A percentile compares a stretch with the other conserved stretches of the same genome.
Conservation (phyloP, 2,329 filamentous ascomycete genomes). For the Penicillium decumbens region DNA sequence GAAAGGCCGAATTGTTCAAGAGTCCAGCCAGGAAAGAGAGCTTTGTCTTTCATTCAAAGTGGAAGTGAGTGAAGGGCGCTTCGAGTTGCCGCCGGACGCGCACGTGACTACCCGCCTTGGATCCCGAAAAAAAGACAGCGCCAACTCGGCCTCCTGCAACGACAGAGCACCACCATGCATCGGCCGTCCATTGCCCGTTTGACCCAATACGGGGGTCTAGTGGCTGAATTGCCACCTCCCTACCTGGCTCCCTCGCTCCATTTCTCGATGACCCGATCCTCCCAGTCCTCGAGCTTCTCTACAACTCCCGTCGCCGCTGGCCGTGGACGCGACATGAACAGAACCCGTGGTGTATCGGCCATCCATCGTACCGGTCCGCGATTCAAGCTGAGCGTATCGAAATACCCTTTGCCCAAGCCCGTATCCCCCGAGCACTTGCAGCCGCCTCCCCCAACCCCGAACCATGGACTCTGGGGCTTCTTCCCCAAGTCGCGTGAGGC, state of each 20-base stretch:
- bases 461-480: slow-evolving; percentile 91
- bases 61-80: background rate
- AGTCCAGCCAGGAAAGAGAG: background rate
- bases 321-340: slow-evolving; percentile 68
- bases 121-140: slow-evolving; percentile 20
- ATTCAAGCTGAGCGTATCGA: slow-evolving; percentile 68
- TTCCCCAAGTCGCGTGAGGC: slow-evolving; percentile 67
- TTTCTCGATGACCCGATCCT: slow-evolving; percentile 31
- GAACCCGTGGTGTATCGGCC: slow-evolving; percentile 73
- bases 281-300: slow-evolving; percentile 43
- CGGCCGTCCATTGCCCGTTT: slow-evolving; percentile 33
- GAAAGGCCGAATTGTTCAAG: background rate
- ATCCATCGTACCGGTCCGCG: slow-evolving; percentile 71
- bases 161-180: slow-evolving; percentile 32
- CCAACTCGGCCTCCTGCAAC: slow-evolving; percentile 14
- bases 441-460: slow-evolving; percentile 53
- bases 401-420: slow-evolving; percentile 69
- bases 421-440: slow-evolving; percentile 52
- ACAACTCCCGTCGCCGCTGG: slow-evolving; percentile 52
- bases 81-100: slow-evolving; percentile 6
- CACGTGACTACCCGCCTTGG: slow-evolving; percentile 27
- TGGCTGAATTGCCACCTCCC: slow-evolving; percentile 40
- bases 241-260: slow-evolving; percentile 44
- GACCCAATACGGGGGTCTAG: slow-evolving; percentile 31
- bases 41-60: background rate